Evolutionary conservation across 768 basidiomycete genomes (phyloP), one percentile per base, ranked within the genome.

Genomic region (Tulasnella sp.): DNA sequence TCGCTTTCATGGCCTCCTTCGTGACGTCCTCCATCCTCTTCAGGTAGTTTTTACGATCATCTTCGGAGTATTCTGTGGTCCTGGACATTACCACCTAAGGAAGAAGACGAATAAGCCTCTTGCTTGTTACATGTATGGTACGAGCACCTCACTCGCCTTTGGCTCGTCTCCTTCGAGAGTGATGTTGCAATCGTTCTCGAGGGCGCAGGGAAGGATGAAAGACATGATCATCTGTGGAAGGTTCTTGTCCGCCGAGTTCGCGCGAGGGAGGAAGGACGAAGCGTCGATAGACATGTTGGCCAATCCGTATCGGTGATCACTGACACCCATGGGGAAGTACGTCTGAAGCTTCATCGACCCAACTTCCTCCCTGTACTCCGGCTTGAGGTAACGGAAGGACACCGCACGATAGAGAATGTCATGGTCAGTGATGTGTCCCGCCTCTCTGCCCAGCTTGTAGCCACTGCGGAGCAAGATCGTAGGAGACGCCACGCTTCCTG

Each of bases 281-380:
- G 68, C 64, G 48, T 65, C 68, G 49, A 69, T 47, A 38, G 68
- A 56, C 5, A 68, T 63, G 45, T 68, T 66, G 19, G 56, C 63
- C 15, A 69, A 63, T 3, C 60, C 65, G 15, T 67, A 58, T n/a
- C n/a, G n/a, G n/a, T n/a, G n/a, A 24, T 68, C 58, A 5, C 56
- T 47, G 10, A 15, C 21, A 15, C 49, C 24, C 8, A 43, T 15
- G 45, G 19, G 19, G 51, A 52, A 17, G 32, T 58, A 58, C 4
- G 61, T 66, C 64, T 69, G 67, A 4, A 69, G 53, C 64, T 68
- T 69, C 68, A 69, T 68, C 0, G 64, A 17, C 1, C 68, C 68
- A 24, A 69, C 56, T 26, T 3, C 50, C 3, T 63, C 51, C 42
- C 62, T 60, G 32, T 56, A 32, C 1, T 26, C 32, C 8, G 58